phyloP scores from a whole-genome alignment of 2,329 filamentous ascomycete genomes.

The Aspergillus sp. region DNA sequence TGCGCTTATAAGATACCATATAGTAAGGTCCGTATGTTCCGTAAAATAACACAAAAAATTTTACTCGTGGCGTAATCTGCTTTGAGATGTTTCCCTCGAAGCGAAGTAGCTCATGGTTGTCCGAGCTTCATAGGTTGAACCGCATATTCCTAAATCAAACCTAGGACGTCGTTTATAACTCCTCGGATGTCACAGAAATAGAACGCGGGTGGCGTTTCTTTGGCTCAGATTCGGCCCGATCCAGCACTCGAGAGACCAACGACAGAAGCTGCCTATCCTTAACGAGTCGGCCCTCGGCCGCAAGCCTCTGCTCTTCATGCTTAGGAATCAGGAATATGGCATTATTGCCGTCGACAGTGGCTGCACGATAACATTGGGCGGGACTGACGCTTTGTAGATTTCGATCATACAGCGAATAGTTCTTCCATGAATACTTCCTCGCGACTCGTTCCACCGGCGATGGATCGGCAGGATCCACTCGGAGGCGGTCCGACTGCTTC shows the following conservation, averaged over 20 bases:
- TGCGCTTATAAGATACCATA: too few relatives aligned
- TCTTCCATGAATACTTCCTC: conserved; percentile 9
- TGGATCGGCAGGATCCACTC: conserved; percentile 6
- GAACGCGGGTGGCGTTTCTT: conserved; percentile 2
- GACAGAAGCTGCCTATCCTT: conserved; percentile 5
- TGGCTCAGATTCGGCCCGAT: conserved; percentile 1
- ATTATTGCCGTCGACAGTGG: conserved; percentile 5
- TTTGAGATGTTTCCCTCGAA: conserved; percentile 1
- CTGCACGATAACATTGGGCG: conserved; percentile 5
- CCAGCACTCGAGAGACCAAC: conserved; percentile 2
- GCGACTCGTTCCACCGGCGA: conserved; percentile 6
- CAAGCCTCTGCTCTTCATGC: conserved; percentile 4
- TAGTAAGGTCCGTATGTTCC: conserved; percentile 1
- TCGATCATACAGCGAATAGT: conserved; percentile 8
- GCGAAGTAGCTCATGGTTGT: not conserved
- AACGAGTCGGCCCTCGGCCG: conserved; percentile 2
- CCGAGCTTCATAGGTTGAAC: conserved; percentile 1
- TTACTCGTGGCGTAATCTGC: conserved; percentile 1
- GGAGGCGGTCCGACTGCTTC: conserved; percentile 6
- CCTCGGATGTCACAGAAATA: conserved; percentile 1
- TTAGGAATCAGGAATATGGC: conserved; percentile 4
- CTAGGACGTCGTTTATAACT: conserved; percentile 1
- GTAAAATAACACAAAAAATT: conserved; percentile 2
- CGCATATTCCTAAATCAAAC: conserved; percentile 3
- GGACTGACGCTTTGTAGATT: conserved; percentile 6